Percentiles rank a stretch among this genome's conserved stretches.
Evolutionary conservation across 2,329 filamentous ascomycete species (phyloP).

Genomic region (Apiospora marii): DNA sequence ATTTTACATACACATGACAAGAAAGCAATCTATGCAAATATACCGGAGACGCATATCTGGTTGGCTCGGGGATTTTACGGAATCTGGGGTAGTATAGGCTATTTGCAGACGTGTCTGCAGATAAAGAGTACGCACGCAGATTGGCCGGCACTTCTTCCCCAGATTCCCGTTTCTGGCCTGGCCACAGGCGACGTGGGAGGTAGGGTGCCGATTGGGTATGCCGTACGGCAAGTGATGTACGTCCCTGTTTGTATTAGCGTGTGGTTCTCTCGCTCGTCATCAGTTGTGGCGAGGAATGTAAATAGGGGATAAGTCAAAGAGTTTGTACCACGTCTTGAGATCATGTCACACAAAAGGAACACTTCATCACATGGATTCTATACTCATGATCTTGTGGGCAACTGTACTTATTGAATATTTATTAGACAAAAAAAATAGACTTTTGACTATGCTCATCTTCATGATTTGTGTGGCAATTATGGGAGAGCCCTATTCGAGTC

Average conservation of each 20-base stretch:
- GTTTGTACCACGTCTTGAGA: too few species aligned
- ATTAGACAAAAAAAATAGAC: too few species aligned
- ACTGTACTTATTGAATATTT: too few species aligned
- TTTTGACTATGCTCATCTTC: too few species aligned
- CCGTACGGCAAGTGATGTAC: background rate
- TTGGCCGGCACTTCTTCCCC: background rate
- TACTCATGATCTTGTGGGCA: too few species aligned
- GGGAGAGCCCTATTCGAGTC: too few species aligned
- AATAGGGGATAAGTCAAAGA: background rate
- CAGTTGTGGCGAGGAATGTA: too few species aligned
- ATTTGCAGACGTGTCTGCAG: background rate
- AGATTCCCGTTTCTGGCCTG: background rate
- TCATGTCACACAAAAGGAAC: background rate
- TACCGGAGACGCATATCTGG: background rate
- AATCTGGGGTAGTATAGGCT: conserved; percentile 1
- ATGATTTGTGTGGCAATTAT: too few species aligned
- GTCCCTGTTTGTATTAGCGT: background rate
- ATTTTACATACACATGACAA: conserved; percentile 3
- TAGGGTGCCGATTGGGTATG: background rate
- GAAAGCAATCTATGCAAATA: background rate
- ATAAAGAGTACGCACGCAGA: background rate
- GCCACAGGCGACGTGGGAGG: background rate
- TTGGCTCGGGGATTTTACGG: conserved; percentile 7
- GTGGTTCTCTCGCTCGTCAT: background rate
- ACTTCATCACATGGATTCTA: too few species aligned